Evolutionary conservation across 768 basidiomycete genomes (phyloP).

Genomic region (Lactarius hatsudake): DNA sequence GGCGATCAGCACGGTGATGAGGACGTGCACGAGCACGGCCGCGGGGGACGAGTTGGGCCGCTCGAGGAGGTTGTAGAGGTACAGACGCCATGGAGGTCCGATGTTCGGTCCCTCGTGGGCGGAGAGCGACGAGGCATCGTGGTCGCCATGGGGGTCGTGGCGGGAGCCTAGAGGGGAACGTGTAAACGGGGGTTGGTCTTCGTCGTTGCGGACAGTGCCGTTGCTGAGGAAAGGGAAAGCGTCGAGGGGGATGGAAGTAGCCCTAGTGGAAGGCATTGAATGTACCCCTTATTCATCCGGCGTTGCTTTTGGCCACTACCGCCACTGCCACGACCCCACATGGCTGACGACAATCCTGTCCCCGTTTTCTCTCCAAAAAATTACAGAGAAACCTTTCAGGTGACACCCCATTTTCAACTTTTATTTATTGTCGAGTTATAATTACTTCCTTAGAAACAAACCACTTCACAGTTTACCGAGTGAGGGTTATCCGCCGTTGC

Average conservation of each 20-base stretch:
- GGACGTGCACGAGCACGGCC: constrained; percentile 73
- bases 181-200: constrained; percentile 7
- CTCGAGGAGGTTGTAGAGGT: constrained; percentile 71
- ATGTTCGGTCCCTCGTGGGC: background rate
- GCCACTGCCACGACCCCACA: background rate
- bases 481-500: background rate
- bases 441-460: constrained; percentile 11
- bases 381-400: constrained; percentile 36
- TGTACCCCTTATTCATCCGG: background rate
- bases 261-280: constrained; percentile 16
- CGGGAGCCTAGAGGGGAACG: background rate
- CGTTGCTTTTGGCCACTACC: background rate
- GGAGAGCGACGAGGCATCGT: background rate
- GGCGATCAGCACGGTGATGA: constrained; percentile 68
- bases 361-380: constrained; percentile 29
- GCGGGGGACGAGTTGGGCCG: constrained; percentile 71
- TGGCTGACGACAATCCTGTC: constrained; percentile 3
- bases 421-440: background rate
- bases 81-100: constrained; percentile 55
- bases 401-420: constrained; percentile 10
- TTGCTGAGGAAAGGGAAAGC: background rate
- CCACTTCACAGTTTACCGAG: constrained; percentile 26
- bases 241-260: constrained; percentile 16
- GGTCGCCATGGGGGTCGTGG: background rate
- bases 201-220: background rate